Conservation (phyloP, 495 filamentous ascomycete species). For the Annulohypoxylon nitens region DNA sequence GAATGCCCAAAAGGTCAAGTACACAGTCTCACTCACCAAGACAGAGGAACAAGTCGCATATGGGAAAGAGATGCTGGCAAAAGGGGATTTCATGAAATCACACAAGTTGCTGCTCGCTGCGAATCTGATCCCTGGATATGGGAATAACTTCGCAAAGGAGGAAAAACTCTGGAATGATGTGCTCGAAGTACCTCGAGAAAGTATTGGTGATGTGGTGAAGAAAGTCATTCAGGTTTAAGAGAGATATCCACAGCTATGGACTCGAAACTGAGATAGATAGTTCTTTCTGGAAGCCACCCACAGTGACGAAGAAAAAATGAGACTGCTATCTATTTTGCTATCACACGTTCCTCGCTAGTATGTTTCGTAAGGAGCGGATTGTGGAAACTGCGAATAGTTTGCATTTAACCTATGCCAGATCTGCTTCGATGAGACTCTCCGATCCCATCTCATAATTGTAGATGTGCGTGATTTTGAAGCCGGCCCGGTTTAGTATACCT, state of each 20-base stretch:
- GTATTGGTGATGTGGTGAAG: not conserved
- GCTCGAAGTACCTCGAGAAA: not conserved
- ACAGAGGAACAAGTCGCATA: not conserved
- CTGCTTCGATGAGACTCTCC: slow-evolving; percentile 57
- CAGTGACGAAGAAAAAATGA: too few relatives aligned
- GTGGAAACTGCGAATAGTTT: too few relatives aligned
- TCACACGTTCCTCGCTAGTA: too few relatives aligned
- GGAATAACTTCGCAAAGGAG: slow-evolving; percentile 2
- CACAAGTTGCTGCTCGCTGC: slow-evolving; percentile 6
- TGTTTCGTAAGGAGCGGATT: too few relatives aligned
- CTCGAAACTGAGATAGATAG: not conserved
- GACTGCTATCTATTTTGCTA: too few relatives aligned
- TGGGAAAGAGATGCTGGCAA: slow-evolving; percentile 6
- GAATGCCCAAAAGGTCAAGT: slow-evolving; percentile 3
- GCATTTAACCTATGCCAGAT: not conserved
- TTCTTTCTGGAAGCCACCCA: not conserved
- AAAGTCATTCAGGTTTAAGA: not conserved
- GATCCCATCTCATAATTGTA: slow-evolving; percentile 48
- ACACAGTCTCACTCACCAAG: not conserved
- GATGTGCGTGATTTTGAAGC: slow-evolving; percentile 55
- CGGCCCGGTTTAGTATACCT: slow-evolving; percentile 52
- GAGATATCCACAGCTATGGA: not conserved
- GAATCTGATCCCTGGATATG: slow-evolving; percentile 3
- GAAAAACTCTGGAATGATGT: slow-evolving; percentile 1
- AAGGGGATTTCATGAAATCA: slow-evolving; percentile 11